These are phyloP conservation scores for Podospora conica DNA, from an alignment of 495 filamentous ascomycete species.

Conservation along the genomic window DNA sequence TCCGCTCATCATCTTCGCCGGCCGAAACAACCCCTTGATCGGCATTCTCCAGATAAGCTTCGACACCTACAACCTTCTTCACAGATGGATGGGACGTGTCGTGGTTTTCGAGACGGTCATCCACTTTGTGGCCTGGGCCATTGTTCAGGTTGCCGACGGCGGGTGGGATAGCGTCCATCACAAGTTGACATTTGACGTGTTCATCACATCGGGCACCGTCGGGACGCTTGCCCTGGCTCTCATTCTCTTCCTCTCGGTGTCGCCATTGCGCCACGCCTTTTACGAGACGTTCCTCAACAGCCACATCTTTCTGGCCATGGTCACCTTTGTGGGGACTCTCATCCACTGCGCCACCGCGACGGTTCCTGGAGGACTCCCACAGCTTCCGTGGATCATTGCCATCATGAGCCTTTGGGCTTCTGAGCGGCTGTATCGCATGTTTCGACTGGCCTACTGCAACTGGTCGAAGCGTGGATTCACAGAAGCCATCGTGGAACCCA, in stretches of 20 bases:
- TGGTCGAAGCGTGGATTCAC: constrained; percentile 53
- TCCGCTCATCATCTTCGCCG: constrained; percentile 80
- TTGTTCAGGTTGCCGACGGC: constrained; percentile 57
- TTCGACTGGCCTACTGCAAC: constrained; percentile 67
- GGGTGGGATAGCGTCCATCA: constrained; percentile 57
- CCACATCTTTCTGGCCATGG: constrained; percentile 65
- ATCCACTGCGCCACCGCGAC: constrained; percentile 53
- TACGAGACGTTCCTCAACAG: constrained; percentile 89
- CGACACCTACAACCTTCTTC: constrained; percentile 92
- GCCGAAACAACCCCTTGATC: constrained; percentile 92
- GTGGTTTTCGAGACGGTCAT: constrained; percentile 69
- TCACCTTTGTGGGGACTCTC: constrained; percentile 59
- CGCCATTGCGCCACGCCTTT: constrained; percentile 82
- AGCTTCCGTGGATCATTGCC: constrained; percentile 59
- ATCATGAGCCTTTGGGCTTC: constrained; percentile 67
- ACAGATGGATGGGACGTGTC: constrained; percentile 91
- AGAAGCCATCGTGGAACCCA: constrained; percentile 63
- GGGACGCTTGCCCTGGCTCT: constrained; percentile 52
- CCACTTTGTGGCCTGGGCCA: constrained; percentile 69
- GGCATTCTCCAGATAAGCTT: constrained; percentile 77
- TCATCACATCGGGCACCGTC: constrained; percentile 49
- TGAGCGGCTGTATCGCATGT: constrained; percentile 67
- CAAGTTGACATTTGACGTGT: constrained; percentile 44
- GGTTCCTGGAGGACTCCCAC: constrained; percentile 47
- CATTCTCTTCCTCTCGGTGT: constrained; percentile 58